Evolutionary conservation across 768 basidiomycete species (phyloP).

Genomic region (Thelephora ganbajun): DNA sequence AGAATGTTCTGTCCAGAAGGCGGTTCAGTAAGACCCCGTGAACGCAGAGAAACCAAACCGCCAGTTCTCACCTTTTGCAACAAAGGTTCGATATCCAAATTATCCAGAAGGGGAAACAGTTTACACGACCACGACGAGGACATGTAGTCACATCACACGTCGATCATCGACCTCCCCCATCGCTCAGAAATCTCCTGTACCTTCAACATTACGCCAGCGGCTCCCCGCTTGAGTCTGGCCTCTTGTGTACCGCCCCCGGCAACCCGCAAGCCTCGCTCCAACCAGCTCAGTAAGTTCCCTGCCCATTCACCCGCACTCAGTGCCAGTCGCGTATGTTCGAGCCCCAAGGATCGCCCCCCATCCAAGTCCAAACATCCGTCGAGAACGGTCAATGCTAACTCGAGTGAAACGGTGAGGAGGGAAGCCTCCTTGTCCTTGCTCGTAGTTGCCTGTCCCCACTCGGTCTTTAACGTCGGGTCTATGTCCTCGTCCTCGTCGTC

Average conservation of each 20-base stretch:
- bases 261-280: conserved; percentile 53
- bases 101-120: too few species aligned
- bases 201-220: conserved; percentile 73
- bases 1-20: too few species aligned
- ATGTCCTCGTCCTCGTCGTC: conserved; percentile 19
- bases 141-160: conserved; percentile 11
- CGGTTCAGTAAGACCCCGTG: too few species aligned
- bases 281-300: conserved; percentile 38
- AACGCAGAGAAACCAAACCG: too few species aligned
- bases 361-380: conserved; percentile 69
- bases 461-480: neutral
- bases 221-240: conserved; percentile 46
- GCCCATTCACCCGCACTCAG: conserved; percentile 77
- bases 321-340: conserved; percentile 63
- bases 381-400: conserved; percentile 62
- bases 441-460: conserved; percentile 5
- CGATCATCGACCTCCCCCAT: conserved; percentile 56
- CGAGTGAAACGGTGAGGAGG: conserved; percentile 62
- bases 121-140: too few species aligned
- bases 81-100: too few species aligned
- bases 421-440: conserved; percentile 45
- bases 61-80: too few species aligned
- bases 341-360: conserved; percentile 54
- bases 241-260: conserved; percentile 51
- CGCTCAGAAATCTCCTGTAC: conserved; percentile 56